phyloP scores from a whole-genome alignment of 2,329 filamentous ascomycete species.

The Colletotrichum spinosum region DNA sequence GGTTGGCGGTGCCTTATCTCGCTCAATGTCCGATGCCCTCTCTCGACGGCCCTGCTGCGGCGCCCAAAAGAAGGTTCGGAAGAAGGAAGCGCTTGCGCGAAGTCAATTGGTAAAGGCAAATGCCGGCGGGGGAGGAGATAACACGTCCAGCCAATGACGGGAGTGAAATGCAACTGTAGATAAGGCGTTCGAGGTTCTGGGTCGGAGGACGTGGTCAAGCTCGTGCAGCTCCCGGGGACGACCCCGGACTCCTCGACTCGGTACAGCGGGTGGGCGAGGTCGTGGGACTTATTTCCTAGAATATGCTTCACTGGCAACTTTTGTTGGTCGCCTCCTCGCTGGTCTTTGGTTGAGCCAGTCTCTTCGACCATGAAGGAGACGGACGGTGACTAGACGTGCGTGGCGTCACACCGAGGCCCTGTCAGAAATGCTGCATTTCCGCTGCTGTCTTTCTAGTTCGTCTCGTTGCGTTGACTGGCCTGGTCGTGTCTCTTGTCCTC shows the following conservation, averaged over 20 bases:
- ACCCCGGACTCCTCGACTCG: conserved; percentile 31
- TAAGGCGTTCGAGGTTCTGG: conserved; percentile 9
- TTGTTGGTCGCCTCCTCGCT: no score
- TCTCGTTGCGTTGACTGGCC: neutral
- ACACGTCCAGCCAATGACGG: conserved; percentile 18
- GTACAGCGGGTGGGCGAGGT: neutral
- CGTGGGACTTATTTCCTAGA: neutral
- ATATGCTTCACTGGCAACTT: no score
- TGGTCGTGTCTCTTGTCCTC: neutral
- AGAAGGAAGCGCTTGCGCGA: conserved; percentile 8
- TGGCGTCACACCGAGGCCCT: neutral
- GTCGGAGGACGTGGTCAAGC: neutral
- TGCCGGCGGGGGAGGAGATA: conserved; percentile 30
- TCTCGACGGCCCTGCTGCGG: conserved; percentile 10
- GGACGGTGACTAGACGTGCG: neutral
- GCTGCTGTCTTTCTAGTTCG: neutral
- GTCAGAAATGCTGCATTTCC: conserved; percentile 18
- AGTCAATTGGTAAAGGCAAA: conserved; percentile 31
- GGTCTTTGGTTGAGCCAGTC: neutral
- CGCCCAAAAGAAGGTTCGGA: neutral
- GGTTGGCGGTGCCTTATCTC: conserved; percentile 12
- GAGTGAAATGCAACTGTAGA: conserved; percentile 1
- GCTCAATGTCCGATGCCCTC: neutral
- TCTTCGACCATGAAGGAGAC: neutral
- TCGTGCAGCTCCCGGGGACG: conserved; percentile 14